Percentiles rank a stretch among this genome's conserved stretches.
Evolutionary conservation across 371 early-diverging fungal genomes (phyloP).

Genomic region (Mucor ambiguus): DNA sequence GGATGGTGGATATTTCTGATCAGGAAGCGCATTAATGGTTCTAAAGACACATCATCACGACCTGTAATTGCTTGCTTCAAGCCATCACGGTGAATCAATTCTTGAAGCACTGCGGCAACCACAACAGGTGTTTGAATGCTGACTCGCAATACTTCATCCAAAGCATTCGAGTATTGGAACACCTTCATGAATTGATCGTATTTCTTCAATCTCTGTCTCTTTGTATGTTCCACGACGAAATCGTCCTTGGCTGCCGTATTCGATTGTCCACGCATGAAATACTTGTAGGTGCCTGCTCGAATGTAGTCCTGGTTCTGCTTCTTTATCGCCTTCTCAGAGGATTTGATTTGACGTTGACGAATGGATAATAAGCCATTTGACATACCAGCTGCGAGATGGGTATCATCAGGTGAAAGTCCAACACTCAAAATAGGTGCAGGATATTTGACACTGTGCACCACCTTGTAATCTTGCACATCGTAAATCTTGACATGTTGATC

Average conservation of each 20-base stretch:
- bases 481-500: constrained; percentile 96
- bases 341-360: constrained; percentile 71
- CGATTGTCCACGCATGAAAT: constrained; percentile 71
- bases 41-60: constrained; percentile 84
- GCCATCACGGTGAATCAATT: constrained; percentile 86
- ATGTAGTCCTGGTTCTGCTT: constrained; percentile 48
- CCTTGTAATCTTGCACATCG: constrained; percentile 82
- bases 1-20: constrained; percentile 78
- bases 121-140: constrained; percentile 54
- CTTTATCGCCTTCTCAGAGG: constrained; percentile 59
- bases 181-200: constrained; percentile 82
- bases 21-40: constrained; percentile 82
- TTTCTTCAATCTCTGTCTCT: constrained; percentile 61
- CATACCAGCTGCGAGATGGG: constrained; percentile 92
- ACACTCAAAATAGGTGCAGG: constrained; percentile 89
- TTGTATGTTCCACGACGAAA: constrained; percentile 68
- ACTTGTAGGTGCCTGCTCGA: constrained; percentile 64
- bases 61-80: constrained; percentile 80
- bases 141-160: constrained; percentile 73
- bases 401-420: constrained; percentile 85
- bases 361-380: constrained; percentile 87
- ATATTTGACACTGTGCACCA: constrained; percentile 87
- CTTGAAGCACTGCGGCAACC: constrained; percentile 81
- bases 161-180: constrained; percentile 87
- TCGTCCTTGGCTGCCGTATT: constrained; percentile 58